Base-by-base conservation (phyloP, 306 rosid species). In the Bauhinia variegata region DNA sequence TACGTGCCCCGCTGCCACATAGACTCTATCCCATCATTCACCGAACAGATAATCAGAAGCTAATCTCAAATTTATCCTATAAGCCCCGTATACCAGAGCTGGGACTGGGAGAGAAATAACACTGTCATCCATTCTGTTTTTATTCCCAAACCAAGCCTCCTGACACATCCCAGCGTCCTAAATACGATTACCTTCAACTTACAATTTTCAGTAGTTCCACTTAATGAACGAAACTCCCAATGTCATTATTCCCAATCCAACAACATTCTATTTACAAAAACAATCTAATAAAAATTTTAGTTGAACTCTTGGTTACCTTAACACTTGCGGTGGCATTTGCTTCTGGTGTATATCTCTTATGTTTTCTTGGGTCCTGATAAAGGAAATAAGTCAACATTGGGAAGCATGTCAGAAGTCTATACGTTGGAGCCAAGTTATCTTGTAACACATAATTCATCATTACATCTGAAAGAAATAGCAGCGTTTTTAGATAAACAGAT, bases 311-410 rank as follows among this genome's bases (percentile, higher is more conserved):
- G 58, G 42, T 71, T 79, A 93, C 98, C 95, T 89, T 87, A 65
- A 82, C 89, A 77, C 64, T 82, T 80, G 82, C 80, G 43, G 96
- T 90, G 61, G 87, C 85, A 65, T 75, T 81, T 73, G 75, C 76
- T 83, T 84, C 85, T 44, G 97, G 95, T 32, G 96, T 88, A n/a
- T 37, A 79, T 28, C 58, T 74, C 87, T 78, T 90, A 43, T 64
- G 91, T 60, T 88, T 85, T 75, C 87, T 88, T 54, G 91, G 90
- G 74, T 93, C 96, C 99, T 90, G 82, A 11, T 16, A 54, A 39
- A 71, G 19, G 52, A 63, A 66, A 39, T 73, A 65, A 17, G 67
- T 78, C 59, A 81, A 74, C 72, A 65, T 30, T 16, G 6, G 62
- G n/a, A n/a, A n/a, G n/a, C n/a, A n/a, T n/a, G n/a, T n/a, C n/a